These are phyloP conservation scores for Monilinia fructigena DNA, from an alignment of 2,329 filamentous ascomycete genomes.

Conservation along the genomic window DNA sequence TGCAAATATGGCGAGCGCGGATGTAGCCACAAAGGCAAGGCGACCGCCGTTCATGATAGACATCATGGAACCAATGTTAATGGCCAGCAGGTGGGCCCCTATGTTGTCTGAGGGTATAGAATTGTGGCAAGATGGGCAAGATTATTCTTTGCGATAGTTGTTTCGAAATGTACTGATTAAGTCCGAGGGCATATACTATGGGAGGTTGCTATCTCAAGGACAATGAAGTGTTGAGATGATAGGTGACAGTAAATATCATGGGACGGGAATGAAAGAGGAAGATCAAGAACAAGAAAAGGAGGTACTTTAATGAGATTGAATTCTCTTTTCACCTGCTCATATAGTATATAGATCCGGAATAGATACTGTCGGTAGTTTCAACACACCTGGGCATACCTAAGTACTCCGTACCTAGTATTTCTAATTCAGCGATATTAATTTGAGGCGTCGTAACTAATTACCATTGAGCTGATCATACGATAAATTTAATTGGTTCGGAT, in stretches of 20 bases:
- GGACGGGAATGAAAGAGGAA: conserved; percentile 10
- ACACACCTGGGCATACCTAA: too few relatives aligned
- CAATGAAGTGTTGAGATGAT: conserved; percentile 17
- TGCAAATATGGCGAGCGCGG: conserved; percentile 27
- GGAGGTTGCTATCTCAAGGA: conserved; percentile 13
- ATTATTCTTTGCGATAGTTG: conserved; percentile 5
- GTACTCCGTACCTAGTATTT: background rate
- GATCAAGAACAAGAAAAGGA: conserved; percentile 1
- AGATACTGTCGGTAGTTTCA: conserved; percentile 3
- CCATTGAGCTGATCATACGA: conserved; percentile 16
- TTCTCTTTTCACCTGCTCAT: background rate
- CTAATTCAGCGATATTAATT: conserved; percentile 19
- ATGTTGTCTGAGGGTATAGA: conserved; percentile 2
- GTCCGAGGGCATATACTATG: conserved; percentile 1
- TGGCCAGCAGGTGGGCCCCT: conserved; percentile 3
- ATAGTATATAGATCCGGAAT: background rate
- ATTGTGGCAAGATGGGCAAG: conserved; percentile 10
- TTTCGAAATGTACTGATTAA: conserved; percentile 18
- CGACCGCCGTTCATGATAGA: conserved; percentile 1
- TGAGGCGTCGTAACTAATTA: conserved; percentile 22
- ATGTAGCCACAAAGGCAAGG: conserved; percentile 14
- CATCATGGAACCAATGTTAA: conserved; percentile 15
- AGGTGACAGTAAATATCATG: conserved; percentile 4
- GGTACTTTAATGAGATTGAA: background rate
- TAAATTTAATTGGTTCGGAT: conserved; percentile 13